Evolutionary conservation across 2,329 filamentous ascomycete species (phyloP).

Genomic region (Phialophora macrospora): DNA sequence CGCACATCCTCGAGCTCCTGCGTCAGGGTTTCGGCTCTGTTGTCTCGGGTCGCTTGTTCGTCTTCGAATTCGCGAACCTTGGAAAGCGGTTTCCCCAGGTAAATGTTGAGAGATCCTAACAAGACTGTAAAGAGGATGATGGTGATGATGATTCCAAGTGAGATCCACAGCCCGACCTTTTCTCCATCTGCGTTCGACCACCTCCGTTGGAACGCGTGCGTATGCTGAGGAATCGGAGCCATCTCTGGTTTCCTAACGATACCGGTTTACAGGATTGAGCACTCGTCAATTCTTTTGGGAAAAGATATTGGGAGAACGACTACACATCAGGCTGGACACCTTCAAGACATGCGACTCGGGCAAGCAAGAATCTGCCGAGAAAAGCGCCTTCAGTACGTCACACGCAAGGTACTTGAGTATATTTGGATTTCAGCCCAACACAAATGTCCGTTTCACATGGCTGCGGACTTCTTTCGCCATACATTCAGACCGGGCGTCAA

Average conservation of each 20-base stretch:
- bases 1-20: neutral
- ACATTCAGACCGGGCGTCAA: neutral
- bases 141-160: constrained; percentile 3
- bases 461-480: neutral
- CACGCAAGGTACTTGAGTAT: neutral
- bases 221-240: neutral
- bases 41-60: constrained; percentile 3
- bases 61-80: constrained; percentile 2
- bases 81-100: constrained; percentile 6
- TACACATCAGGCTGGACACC: neutral
- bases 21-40: neutral
- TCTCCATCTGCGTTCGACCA: constrained; percentile 8
- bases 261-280: neutral
- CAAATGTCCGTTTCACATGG: neutral
- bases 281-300: neutral
- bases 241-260: neutral
- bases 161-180: constrained; percentile 12
- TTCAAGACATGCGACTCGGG: neutral
- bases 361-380: neutral
- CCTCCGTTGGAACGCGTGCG: neutral
- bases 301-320: neutral
- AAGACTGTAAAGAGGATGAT: constrained; percentile 3
- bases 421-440: neutral
- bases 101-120: neutral
- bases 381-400: neutral